Percentiles rank a stretch among this genome's conserved stretches.
phyloP scores from a whole-genome alignment of 352 stramenopile species.

The Phytophthora kernoviae region DNA sequence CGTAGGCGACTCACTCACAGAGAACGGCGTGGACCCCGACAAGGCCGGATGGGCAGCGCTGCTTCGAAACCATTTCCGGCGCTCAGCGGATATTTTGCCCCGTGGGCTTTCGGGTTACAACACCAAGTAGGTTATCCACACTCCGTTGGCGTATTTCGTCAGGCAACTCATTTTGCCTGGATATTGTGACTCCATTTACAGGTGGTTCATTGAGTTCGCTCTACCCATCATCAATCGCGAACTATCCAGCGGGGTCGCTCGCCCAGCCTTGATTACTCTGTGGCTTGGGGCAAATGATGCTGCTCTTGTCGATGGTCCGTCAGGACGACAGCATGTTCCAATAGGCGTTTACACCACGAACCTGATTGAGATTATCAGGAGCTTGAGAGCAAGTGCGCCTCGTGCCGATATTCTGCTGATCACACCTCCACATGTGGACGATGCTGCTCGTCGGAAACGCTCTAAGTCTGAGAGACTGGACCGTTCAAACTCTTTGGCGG shows the following conservation, averaged over 20 bases:
- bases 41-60: conserved; percentile 50
- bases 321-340: conserved; percentile 43
- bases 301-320: conserved; percentile 33
- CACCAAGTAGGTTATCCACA: conserved; percentile 26
- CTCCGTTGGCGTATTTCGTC: not conserved
- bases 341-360: conserved; percentile 52
- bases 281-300: conserved; percentile 74
- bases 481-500: conserved; percentile 41
- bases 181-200: conserved; percentile 7
- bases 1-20: conserved; percentile 72
- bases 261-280: conserved; percentile 48
- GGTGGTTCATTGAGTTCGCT: conserved; percentile 44
- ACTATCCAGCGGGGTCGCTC: conserved; percentile 23
- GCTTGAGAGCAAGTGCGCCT: conserved; percentile 24
- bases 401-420: conserved; percentile 44
- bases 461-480: conserved; percentile 28
- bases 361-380: conserved; percentile 30
- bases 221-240: conserved; percentile 50
- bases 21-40: conserved; percentile 43
- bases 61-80: conserved; percentile 54
- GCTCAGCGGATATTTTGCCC: conserved; percentile 60
- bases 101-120: conserved; percentile 67
- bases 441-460: conserved; percentile 19
- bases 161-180: not conserved
- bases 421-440: conserved; percentile 49